phyloP scores from a whole-genome alignment of 768 basidiomycete genomes.

The Pulveroboletus sp. region DNA sequence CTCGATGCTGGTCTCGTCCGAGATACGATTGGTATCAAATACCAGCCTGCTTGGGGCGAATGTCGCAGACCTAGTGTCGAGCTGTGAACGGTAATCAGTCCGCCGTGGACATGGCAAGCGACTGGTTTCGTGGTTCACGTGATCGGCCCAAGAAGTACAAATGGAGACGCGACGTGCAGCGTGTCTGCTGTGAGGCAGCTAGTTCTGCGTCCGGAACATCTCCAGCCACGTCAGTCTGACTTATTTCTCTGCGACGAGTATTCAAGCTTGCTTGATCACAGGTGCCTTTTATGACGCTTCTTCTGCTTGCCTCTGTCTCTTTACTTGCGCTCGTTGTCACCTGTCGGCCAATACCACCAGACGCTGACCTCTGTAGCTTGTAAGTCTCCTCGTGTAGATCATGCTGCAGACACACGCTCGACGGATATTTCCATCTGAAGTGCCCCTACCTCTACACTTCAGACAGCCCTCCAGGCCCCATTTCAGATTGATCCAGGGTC shows the following conservation, averaged over 20 bases:
- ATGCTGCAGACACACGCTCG: conserved; percentile 10
- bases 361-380: conserved; percentile 21
- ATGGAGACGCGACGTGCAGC: conserved; percentile 20
- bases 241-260: neutral
- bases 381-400: conserved; percentile 22
- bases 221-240: neutral
- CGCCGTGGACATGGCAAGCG: neutral
- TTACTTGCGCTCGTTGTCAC: conserved; percentile 43
- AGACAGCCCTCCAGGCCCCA: conserved; percentile 31
- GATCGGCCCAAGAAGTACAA: conserved; percentile 15
- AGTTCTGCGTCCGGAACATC: conserved; percentile 10
- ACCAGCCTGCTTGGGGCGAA: neutral
- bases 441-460: conserved; percentile 19
- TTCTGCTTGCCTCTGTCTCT: conserved; percentile 35
- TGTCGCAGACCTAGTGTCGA: no score
- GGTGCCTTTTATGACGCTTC: conserved; percentile 27
- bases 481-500: conserved; percentile 36
- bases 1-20: neutral
- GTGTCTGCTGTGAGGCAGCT: conserved; percentile 23
- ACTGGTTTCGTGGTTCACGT: conserved; percentile 18
- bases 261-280: no score
- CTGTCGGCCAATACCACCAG: conserved; percentile 29
- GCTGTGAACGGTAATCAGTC: neutral
- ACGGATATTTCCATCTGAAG: conserved; percentile 12
- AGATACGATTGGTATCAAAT: neutral